Evolutionary conservation across 202 grass and related monocot genomes (phyloP), one percentile per base, ranked within the genome.

Genomic region (Eragrostis tef): DNA sequence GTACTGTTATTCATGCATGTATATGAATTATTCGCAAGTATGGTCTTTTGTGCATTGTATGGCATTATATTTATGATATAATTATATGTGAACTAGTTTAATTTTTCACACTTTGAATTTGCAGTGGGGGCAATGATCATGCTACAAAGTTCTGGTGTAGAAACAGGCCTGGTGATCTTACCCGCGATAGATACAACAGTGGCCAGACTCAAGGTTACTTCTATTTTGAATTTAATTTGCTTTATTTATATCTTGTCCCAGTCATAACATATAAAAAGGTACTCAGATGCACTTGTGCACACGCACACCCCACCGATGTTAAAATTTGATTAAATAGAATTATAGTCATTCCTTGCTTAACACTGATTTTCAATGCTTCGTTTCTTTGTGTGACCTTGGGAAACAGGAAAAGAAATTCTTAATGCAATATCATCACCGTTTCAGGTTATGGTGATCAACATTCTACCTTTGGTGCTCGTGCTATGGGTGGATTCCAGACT

Each of bases 121-220:
- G 83, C 83, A 99, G 96, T 70, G 96, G 96, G 26, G 94, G 96
- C 83, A 95, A 95, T 79, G 96, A 99, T 81, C 93, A 99, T 87
- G 90, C 96, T 44, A 99, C 96, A 16, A 93, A 82, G 58, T 99
- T 99, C 75, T 99, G 96, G 96, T 99, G 96, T 82, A 89, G 96
- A 83, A 99, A 99, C 78, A 91, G 96, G 74, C 96, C 96, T 81
- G 96, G 96, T 63, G 96, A 99, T 93, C 64, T 87, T 84, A 86
- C 78, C 71, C 93, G 93, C 21, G 93, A 99, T 91, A 99, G 88
- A 91, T 99, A 95, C 77, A 91, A 82, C 58, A 62, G 85, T 29
- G 90, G 96, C 47, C 96, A 91, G 34, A 74, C 50, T 69, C 76
- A 86, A 90, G 95, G 93, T 97, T 63, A 12, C 56, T 71, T 52